Evolutionary conservation across 495 filamentous ascomycete species (phyloP).

Genomic region (Hypoxylon intermedium): DNA sequence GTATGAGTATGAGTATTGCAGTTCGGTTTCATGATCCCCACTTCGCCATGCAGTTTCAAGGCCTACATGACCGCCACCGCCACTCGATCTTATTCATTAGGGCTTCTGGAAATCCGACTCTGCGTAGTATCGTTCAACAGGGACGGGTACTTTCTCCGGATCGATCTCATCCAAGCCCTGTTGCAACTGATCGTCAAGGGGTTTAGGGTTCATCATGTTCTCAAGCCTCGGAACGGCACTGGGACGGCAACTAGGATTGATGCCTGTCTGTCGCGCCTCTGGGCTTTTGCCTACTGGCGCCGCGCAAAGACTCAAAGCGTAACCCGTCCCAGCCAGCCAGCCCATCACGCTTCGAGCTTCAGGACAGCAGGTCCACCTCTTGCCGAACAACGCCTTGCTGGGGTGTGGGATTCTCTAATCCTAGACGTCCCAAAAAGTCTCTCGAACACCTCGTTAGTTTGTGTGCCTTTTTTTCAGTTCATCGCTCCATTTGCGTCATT

Average conservation of each 20-base stretch:
- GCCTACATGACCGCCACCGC: constrained; percentile 40
- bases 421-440: constrained; percentile 14
- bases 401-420: constrained; percentile 20
- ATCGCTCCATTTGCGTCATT: constrained; percentile 46
- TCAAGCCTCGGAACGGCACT: constrained; percentile 36
- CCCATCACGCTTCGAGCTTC: constrained; percentile 34
- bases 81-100: constrained; percentile 41
- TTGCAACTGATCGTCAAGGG: constrained; percentile 38
- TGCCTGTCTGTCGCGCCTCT: constrained; percentile 19
- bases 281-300: constrained; percentile 22
- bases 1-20: constrained; percentile 20
- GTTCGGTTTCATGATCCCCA: constrained; percentile 41
- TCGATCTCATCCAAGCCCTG: constrained; percentile 41
- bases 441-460: constrained; percentile 42
- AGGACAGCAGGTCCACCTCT: constrained; percentile 34
- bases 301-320: constrained; percentile 33
- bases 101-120: constrained; percentile 37
- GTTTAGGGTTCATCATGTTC: constrained; percentile 20
- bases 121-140: constrained; percentile 40
- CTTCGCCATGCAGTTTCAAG: constrained; percentile 40
- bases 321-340: constrained; percentile 1
- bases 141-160: constrained; percentile 39
- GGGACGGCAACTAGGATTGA: constrained; percentile 25
- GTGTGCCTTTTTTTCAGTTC: constrained; percentile 42
- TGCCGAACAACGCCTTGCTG: constrained; percentile 30